phyloP scores from a whole-genome alignment of 2,329 filamentous ascomycete genomes.

The Mycosphaerella arachidis region DNA sequence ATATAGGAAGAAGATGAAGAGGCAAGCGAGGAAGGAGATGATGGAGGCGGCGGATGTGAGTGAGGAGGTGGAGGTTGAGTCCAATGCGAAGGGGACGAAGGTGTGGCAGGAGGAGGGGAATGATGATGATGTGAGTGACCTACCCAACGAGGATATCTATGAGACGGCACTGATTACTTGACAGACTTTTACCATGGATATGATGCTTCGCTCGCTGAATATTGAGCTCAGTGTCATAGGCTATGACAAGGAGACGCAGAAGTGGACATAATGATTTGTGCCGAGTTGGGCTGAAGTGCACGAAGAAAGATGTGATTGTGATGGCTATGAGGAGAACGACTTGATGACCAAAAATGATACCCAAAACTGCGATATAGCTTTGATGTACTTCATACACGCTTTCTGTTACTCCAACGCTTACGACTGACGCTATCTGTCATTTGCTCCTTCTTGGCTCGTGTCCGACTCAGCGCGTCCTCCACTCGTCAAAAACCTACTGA shows the following conservation, averaged over 20 bases:
- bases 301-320: background rate
- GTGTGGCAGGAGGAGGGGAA: constrained; percentile 32
- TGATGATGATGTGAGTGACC: constrained; percentile 39
- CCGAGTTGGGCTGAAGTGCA: background rate
- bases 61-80: constrained; percentile 36
- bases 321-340: background rate
- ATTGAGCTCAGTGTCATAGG: constrained; percentile 61
- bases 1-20: constrained; percentile 46
- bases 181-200: constrained; percentile 63
- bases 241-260: constrained; percentile 54
- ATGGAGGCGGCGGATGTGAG: constrained; percentile 31
- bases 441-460: too few relatives aligned
- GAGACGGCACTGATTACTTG: background rate
- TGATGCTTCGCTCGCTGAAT: constrained; percentile 63
- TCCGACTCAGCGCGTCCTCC: too few relatives aligned
- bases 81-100: constrained; percentile 33
- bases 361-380: background rate
- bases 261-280: constrained; percentile 50
- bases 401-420: background rate
- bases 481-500: too few relatives aligned
- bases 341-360: constrained; percentile 2
- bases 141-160: background rate
- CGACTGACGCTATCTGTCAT: background rate
- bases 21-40: constrained; percentile 47
- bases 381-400: background rate